Conservation (phyloP, 192 early-diverging fungal species). For the Mortierella antarctica region DNA sequence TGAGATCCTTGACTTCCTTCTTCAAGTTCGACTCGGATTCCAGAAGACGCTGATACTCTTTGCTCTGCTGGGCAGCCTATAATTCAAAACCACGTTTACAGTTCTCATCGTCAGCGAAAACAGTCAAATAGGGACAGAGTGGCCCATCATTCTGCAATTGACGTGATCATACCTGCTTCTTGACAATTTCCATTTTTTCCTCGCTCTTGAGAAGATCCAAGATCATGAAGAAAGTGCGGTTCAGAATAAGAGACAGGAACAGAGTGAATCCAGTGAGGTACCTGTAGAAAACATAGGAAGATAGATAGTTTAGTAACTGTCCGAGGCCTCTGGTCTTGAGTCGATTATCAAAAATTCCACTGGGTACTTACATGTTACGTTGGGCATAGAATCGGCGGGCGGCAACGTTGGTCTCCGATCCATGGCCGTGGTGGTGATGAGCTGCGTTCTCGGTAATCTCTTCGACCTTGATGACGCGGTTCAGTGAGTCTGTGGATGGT, state of each 20-base stretch:
- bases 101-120: not conserved
- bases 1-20: conserved; percentile 47
- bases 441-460: conserved; percentile 28
- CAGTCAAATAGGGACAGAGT: not conserved
- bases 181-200: conserved; percentile 57
- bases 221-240: conserved; percentile 64
- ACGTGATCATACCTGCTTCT: conserved; percentile 37
- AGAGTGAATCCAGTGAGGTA: conserved; percentile 69
- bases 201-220: conserved; percentile 63
- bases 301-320: not conserved
- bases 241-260: conserved; percentile 67
- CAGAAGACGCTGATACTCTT: conserved; percentile 39
- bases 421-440: conserved; percentile 47
- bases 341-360: not conserved
- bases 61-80: conserved; percentile 54
- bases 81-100: not conserved
- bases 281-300: conserved; percentile 36
- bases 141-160: not conserved
- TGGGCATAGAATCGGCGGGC: conserved; percentile 68
- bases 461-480: conserved; percentile 55
- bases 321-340: not conserved
- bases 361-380: conserved; percentile 62
- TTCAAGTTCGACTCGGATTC: conserved; percentile 50
- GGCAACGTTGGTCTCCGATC: conserved; percentile 47
- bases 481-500: conserved; percentile 58